These are phyloP conservation scores for Maudiozyma pseudohumilis DNA, from an alignment of 805 yeast species.

Conservation along the genomic window DNA sequence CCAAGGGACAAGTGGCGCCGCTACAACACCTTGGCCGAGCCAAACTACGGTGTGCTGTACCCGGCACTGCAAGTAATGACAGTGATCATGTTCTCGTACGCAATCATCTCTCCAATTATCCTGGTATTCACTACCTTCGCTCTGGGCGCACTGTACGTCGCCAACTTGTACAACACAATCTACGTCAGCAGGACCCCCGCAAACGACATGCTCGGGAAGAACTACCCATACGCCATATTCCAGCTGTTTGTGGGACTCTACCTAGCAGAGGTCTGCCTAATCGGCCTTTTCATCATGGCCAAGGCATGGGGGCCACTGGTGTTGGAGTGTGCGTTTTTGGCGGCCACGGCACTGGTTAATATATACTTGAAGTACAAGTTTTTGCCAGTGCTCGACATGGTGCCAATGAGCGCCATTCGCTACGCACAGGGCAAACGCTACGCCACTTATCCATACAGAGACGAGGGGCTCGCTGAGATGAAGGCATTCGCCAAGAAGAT, in stretches of 20 bases:
- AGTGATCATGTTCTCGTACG: conserved; percentile 62
- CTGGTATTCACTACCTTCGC: conserved; percentile 58
- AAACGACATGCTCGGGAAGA: conserved; percentile 59
- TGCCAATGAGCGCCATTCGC: conserved; percentile 51
- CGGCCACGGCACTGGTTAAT: conserved; percentile 50
- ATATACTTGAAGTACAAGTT: conserved; percentile 49
- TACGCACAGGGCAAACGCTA: conserved; percentile 32
- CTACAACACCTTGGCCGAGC: conserved; percentile 49
- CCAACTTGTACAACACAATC: conserved; percentile 50
- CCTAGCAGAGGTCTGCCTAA: conserved; percentile 57
- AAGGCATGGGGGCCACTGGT: conserved; percentile 74
- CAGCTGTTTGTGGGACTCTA: conserved; percentile 65
- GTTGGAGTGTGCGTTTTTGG: conserved; percentile 51
- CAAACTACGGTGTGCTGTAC: conserved; percentile 75
- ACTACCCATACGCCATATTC: conserved; percentile 62
- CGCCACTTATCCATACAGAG: conserved; percentile 47
- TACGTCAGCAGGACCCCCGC: conserved; percentile 50
- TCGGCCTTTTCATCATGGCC: conserved; percentile 65
- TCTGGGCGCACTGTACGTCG: conserved; percentile 46
- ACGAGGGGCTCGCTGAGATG: conserved; percentile 55
- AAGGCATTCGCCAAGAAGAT: conserved; percentile 38
- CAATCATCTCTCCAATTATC: conserved; percentile 69
- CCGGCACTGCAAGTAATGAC: conserved; percentile 70
- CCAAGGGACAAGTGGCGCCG: conserved; percentile 91
- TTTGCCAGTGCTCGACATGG: conserved; percentile 54